Evolutionary conservation across 331 rosid species (phyloP), one percentile per base, ranked within the genome.

Genomic region (Spiraea crenata): DNA sequence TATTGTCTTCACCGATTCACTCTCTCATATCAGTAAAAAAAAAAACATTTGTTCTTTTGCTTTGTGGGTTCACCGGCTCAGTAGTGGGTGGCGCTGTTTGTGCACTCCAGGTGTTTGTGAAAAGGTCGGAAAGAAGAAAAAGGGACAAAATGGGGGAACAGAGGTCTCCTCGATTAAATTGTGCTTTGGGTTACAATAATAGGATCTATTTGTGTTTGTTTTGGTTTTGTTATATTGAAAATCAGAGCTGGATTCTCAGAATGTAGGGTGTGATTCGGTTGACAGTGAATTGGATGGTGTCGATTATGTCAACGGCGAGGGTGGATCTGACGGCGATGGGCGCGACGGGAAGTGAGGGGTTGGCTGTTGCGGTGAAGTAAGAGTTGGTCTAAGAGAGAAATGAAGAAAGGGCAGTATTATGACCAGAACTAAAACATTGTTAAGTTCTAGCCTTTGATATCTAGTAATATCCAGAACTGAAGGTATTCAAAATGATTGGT

Each of bases 241-340:
- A 2, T 63, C 45, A 70, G 41, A 58, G 67, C 83, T 88, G 98
- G 87, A 82, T 13, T 79, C 89, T 67, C 77, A 71, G 10, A 74
- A 76, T 52, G 49, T 55, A 57, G 73, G 80, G 38, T 57, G 52
- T 41, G 17, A 41, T 41, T 65, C 82, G 41, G 3, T 70, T 16
- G 87, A 77, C 11, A 35, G 50, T 73, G 52, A 55, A 54, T 41
- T n/a, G 46, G 84, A 76, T n/a, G 90, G 80, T n/a, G 76, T 74
- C 9, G 81, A 82, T 39, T 40, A 71, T 69, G 69, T 87, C 39
- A 25, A 25, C 31, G 31, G 31, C 31, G 31, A 25, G 31, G 31
- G 31, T 25, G 31, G 31, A 25, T 1, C 31, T 25, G 31, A 25
- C 31, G 31, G 31, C 31, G 31, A 25, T 25, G 31, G 31, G 31